These are phyloP conservation scores for Graphium sp. DNA, from an alignment of 2,329 filamentous ascomycete genomes.

Conservation along the genomic window DNA sequence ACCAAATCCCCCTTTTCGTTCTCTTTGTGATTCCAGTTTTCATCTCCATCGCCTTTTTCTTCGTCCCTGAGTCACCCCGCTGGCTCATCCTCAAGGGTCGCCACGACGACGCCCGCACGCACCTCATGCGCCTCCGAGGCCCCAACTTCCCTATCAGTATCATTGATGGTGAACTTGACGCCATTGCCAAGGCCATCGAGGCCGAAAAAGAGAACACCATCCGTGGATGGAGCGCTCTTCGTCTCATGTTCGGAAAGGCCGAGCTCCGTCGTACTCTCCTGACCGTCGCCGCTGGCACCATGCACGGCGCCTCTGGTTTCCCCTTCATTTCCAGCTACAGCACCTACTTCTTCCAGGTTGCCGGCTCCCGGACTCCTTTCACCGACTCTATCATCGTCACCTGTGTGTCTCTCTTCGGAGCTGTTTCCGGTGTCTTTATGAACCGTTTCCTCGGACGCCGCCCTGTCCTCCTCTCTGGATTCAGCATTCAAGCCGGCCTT, in stretches of 20 bases:
- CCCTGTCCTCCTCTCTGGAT: constrained; percentile 4
- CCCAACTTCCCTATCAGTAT: constrained; percentile 2
- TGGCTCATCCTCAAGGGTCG: constrained; percentile 2
- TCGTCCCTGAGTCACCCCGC: constrained; percentile 4
- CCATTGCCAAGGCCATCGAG: constrained; percentile 4
- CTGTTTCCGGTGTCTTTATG: constrained; percentile 4
- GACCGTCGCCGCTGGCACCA: constrained; percentile 3
- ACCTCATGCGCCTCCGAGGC: constrained; percentile 3
- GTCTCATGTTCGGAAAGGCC: constrained; percentile 4
- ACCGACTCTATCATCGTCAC: constrained; percentile 5
- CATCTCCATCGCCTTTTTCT: constrained; percentile 1
- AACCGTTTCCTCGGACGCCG: constrained; percentile 5
- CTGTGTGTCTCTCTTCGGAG: constrained; percentile 4
- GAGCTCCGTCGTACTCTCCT: constrained; percentile 6
- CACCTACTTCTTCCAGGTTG: constrained; percentile 6
- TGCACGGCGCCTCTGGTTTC: constrained; percentile 5
- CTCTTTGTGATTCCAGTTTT: constrained; percentile 3
- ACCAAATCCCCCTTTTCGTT: constrained; percentile 5
- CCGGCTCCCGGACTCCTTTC: constrained; percentile 5
- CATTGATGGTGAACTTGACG: constrained; percentile 3
- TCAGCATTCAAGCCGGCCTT: constrained; percentile 3
- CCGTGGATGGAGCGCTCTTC: constrained; percentile 3
- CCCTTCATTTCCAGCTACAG: constrained; percentile 5
- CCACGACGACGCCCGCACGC: constrained; percentile 1
- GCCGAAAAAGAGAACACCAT: constrained; percentile 4